Percentiles rank a stretch among this genome's conserved stretches.
phyloP scores from a whole-genome alignment of 305 asterid genomes.

The Fraxinus sp. region DNA sequence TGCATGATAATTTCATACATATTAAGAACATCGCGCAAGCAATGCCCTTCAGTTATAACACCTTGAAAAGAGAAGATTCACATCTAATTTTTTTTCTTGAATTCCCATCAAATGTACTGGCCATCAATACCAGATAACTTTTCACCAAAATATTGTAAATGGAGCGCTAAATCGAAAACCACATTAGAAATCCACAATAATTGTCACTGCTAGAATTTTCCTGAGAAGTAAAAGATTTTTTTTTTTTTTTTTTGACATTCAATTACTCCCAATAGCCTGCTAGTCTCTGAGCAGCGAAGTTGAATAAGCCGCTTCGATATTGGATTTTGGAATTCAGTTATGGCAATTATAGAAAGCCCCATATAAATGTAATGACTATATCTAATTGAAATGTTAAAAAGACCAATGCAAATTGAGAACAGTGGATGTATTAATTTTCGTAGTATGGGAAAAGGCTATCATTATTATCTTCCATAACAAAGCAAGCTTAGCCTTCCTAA shows the following conservation, averaged over 20 bases:
- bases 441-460: neutral
- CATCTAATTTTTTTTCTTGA: neutral
- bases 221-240: neutral
- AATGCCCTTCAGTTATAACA: neutral
- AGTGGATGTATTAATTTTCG: neutral
- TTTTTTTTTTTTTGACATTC: neutral
- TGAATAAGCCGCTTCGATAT: neutral
- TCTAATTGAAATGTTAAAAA: neutral
- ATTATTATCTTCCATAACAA: neutral
- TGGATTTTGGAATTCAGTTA: neutral
- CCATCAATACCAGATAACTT: neutral
- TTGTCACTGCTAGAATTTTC: neutral
- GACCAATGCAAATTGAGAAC: neutral
- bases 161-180: neutral
- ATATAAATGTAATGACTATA: neutral
- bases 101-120: neutral
- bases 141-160: neutral
- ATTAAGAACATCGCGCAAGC: neutral
- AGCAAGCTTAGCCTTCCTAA: neutral
- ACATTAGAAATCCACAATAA: neutral
- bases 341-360: neutral
- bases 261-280: neutral
- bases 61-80: neutral
- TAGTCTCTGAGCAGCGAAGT: neutral
- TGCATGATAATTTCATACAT: neutral